phyloP scores from a whole-genome alignment of 306 rosid species.

The Alnus glutinosa region DNA sequence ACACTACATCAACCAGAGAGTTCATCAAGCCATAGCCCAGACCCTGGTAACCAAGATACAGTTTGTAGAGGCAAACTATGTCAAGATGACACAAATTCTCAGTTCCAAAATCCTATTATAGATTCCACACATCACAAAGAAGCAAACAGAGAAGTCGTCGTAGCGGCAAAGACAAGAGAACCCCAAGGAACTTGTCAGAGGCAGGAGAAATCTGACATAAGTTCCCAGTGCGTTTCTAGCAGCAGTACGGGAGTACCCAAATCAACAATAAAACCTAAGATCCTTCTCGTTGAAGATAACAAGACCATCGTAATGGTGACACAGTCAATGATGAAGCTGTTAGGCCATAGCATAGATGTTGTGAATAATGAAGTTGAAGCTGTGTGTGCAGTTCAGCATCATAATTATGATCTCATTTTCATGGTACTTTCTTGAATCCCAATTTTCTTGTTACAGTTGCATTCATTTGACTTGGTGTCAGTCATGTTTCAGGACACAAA shows the following conservation, averaged over 20 bases:
- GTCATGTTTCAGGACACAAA: background rate
- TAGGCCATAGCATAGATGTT: conserved; percentile 81
- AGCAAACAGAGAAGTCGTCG: conserved; percentile 28
- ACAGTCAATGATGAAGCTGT: conserved; percentile 84
- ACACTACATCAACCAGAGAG: conserved; percentile 42
- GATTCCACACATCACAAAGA: conserved; percentile 35
- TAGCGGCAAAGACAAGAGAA: conserved; percentile 33
- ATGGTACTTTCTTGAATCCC: conserved; percentile 57
- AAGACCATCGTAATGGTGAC: conserved; percentile 92
- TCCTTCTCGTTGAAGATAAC: conserved; percentile 94
- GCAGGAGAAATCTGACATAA: conserved; percentile 43
- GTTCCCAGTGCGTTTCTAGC: conserved; percentile 28
- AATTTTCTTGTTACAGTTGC: background rate
- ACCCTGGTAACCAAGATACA: conserved; percentile 33
- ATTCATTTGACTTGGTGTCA: background rate
- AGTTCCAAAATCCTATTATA: conserved; percentile 35
- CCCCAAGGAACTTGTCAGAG: conserved; percentile 35
- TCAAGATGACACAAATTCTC: conserved; percentile 33
- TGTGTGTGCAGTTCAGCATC: conserved; percentile 61
- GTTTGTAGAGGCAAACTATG: conserved; percentile 19
- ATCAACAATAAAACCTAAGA: conserved; percentile 49
- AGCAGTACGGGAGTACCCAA: conserved; percentile 39
- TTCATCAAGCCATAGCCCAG: conserved; percentile 31
- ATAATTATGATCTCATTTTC: conserved; percentile 63
- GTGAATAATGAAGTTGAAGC: conserved; percentile 90